Base-by-base conservation (phyloP, 768 basidiomycete genomes). In the Goffeauzyma gilvescens region DNA sequence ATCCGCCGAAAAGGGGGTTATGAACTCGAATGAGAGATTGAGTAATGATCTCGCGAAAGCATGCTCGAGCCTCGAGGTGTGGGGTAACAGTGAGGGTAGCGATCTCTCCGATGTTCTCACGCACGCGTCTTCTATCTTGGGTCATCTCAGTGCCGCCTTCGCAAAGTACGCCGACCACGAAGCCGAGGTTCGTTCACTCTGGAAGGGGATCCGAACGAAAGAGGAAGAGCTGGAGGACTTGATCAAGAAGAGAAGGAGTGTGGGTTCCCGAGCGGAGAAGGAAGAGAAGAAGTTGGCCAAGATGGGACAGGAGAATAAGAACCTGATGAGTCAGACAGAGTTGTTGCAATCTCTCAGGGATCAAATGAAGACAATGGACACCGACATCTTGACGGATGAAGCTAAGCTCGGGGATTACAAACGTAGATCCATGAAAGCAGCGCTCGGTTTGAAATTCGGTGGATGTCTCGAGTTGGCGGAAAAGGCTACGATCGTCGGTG, bases 261-360 rank as follows among this genome's bases (percentile, higher is more conserved):
- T 86, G 5, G 70, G 69, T 8, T 63, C 71, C 20, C 79, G 79
- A 49, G 81, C 85, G 0, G 86, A 90, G 42, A 64, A 73, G 14
- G 85, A 83, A 2, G 85, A 90, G 51, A 81, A 72, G 68, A 90
- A 89, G 59, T 71, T 95, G 27, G 74, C 71, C 63, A 90, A 79
- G 67, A 89, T 93, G 86, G 72, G 72, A 49, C 71, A 80, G 0
- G 83, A 87, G 61, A 75, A 89, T 67, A 95, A 90, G 69, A 80
- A 81, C 51, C 65, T 85, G 26, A 64, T 66, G 2, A 52, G 67
- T 42, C 87, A 90, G 62, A 79, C 76, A 2, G 82, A 85, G 20
- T 60, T 69, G 1, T 65, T 93, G 34, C 76, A 76, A 51, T 66
- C 67, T 12, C 65, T 89, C 22, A 72, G 78, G 40, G 77, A 78